Conservation (phyloP, 176 grass and related monocot genomes). For the Carex scoparia region DNA sequence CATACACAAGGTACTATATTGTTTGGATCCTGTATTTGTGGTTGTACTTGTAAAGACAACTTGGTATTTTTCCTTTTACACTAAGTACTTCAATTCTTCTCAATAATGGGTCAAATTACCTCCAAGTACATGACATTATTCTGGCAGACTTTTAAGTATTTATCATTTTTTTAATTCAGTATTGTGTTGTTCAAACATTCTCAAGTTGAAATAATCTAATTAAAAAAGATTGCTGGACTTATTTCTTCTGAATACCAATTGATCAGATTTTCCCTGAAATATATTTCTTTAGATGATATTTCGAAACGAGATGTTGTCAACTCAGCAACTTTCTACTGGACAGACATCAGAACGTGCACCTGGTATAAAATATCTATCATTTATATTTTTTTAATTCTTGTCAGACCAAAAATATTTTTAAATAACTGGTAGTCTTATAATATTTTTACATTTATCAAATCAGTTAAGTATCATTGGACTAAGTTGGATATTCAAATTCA, state of each 20-base stretch:
- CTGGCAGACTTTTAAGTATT: not conserved
- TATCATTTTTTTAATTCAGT: not conserved
- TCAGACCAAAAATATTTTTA: not conserved
- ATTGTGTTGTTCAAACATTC: not conserved
- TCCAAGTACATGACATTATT: not conserved
- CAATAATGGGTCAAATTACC: not conserved
- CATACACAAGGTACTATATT: not conserved
- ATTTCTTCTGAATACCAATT: not conserved
- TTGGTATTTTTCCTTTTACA: not conserved
- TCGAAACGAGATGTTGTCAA: constrained; percentile 39
- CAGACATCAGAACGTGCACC: constrained; percentile 31
- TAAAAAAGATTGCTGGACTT: not conserved
- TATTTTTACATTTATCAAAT: not conserved
- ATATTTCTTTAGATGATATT: constrained; percentile 54
- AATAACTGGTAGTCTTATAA: too few relatives aligned
- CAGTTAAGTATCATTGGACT: not conserved
- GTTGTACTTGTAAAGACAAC: not conserved
- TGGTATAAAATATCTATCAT: constrained; percentile 37
- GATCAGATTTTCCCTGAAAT: constrained; percentile 2
- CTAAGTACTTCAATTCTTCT: not conserved
- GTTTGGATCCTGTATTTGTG: not conserved
- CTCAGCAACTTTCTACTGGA: constrained; percentile 44
- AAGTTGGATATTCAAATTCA: not conserved
- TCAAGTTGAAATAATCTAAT: not conserved
- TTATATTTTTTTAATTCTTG: constrained; percentile 13